phyloP scores from a whole-genome alignment of 1,139 yeast genomes.

The Blastobotrys aristatus region DNA sequence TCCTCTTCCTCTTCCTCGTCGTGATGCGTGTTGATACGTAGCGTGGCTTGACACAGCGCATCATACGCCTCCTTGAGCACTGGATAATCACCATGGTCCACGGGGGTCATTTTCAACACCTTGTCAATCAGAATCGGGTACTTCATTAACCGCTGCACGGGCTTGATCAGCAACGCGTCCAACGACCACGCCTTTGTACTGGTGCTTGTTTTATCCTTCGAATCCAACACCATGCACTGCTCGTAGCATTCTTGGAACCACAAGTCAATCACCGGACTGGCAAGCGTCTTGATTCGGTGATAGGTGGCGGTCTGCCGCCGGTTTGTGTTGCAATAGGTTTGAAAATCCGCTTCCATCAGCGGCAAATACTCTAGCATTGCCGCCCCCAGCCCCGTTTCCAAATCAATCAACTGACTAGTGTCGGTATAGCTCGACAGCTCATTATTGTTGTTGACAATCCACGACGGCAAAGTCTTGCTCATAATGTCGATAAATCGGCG shows the following conservation, averaged over 20 bases:
- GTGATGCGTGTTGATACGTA: constrained; percentile 27
- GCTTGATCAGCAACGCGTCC: constrained; percentile 40
- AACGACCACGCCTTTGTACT: constrained; percentile 39
- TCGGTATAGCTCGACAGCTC: not conserved
- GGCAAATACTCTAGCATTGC: constrained; percentile 33
- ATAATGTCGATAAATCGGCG: constrained; percentile 28
- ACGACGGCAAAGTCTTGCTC: constrained; percentile 26
- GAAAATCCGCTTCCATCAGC: constrained; percentile 32
- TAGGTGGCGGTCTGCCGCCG: constrained; percentile 31
- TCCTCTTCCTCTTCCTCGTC: not conserved
- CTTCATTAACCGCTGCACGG: constrained; percentile 40
- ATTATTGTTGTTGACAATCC: constrained; percentile 19
- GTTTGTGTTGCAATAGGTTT: constrained; percentile 32
- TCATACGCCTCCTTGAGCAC: constrained; percentile 28
- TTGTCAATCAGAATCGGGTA: constrained; percentile 37
- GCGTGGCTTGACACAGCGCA: constrained; percentile 27
- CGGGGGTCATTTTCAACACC: constrained; percentile 29
- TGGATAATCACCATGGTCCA: constrained; percentile 32
- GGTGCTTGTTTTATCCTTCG: not conserved
- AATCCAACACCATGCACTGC: constrained; percentile 20
- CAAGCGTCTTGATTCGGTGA: constrained; percentile 24
- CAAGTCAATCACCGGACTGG: constrained; percentile 28
- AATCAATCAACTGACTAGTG: constrained; percentile 20
- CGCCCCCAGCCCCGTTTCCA: constrained; percentile 31
- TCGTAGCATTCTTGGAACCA: constrained; percentile 34